Base-by-base conservation (phyloP, 2,329 filamentous ascomycete genomes). In the Epichloe scottii region DNA sequence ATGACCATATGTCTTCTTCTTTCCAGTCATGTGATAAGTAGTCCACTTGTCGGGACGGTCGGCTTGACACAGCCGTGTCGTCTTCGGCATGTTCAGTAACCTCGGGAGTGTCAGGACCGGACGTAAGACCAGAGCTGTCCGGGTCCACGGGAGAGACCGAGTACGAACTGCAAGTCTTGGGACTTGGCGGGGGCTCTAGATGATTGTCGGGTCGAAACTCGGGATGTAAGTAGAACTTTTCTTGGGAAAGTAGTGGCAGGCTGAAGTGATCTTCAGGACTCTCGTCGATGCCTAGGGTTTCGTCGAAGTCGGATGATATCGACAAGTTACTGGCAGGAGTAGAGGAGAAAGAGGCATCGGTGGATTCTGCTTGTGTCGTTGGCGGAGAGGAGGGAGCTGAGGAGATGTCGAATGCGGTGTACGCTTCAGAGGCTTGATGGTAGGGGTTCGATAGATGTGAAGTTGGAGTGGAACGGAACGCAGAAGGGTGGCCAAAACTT, bases 1-100 rank as follows among this genome's bases (percentile, higher is more conserved):
- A 96, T 5, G 87, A 85, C 90, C 90, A 97, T 26, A 97, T 94
- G 67, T 98, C 91, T 66, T 97, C 90, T 68, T 96, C 89, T 56
- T 79, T 82, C 88, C 91, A 95, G 55, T 91, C 82, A 63, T 97
- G 87, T 17, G 90, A 95, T 45, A 96, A 78, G 63, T 95, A 95
- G 68, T 95, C 90, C n/a, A 95, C 90, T 68, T 95, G 89, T 57
- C 89, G 77, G 44, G 89, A 89, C 2, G 89, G 89, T 60, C 85
- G 81, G 35, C 75, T 76, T 55, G 82, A 79, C 38, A 94, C 75
- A 11, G 85, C 84, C 10, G 82, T 85, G 66, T 95, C 89, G 59
- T 95, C 89, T 57, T 86, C 84, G 8, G 85, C 84, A 34, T 82
- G 76, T 44, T 82, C 77, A 8, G 69, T 69, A 33, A 74, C 58